Percentiles rank a stretch among this genome's conserved stretches.
phyloP scores from a whole-genome alignment of 2,329 filamentous ascomycete genomes.

The Pseudogymnoascus sp. region DNA sequence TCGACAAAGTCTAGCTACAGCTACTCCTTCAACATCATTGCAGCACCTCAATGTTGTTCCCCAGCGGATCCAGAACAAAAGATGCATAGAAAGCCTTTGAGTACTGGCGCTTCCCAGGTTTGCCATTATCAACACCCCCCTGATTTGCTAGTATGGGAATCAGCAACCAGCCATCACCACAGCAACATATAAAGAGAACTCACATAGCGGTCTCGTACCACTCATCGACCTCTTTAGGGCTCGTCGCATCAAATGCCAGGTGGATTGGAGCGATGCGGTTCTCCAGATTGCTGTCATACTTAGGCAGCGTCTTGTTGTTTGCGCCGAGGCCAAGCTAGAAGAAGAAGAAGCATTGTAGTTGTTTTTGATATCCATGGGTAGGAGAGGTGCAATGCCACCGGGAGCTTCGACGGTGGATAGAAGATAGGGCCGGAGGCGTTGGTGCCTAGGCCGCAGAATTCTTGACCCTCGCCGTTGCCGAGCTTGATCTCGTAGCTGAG shows the following conservation, averaged over 20 bases:
- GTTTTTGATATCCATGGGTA: no score
- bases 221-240: slow-evolving; percentile 13
- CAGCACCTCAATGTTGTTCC: slow-evolving; percentile 19
- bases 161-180: background rate
- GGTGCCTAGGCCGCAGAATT: slow-evolving; percentile 11
- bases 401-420: no score
- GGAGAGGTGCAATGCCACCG: no score
- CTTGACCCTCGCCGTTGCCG: slow-evolving; percentile 11
- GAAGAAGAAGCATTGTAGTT: no score
- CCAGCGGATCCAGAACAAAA: slow-evolving; percentile 18
- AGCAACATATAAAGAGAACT: background rate
- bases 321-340: slow-evolving; percentile 18
- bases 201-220: slow-evolving; percentile 17
- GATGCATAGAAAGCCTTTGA: slow-evolving; percentile 19
- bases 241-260: slow-evolving; percentile 14
- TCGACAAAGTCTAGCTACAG: background rate
- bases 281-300: background rate
- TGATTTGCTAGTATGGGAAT: slow-evolving; percentile 11
- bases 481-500: slow-evolving; percentile 16
- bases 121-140: slow-evolving; percentile 16
- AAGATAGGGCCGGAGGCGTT: slow-evolving; percentile 13
- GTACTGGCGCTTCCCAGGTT: slow-evolving; percentile 17
- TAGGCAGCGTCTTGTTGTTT: slow-evolving; percentile 5
- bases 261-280: slow-evolving; percentile 10
- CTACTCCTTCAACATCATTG: background rate